Evolutionary conservation across 495 filamentous ascomycete genomes (phyloP).

Genomic region (Penicillium goetzii): DNA sequence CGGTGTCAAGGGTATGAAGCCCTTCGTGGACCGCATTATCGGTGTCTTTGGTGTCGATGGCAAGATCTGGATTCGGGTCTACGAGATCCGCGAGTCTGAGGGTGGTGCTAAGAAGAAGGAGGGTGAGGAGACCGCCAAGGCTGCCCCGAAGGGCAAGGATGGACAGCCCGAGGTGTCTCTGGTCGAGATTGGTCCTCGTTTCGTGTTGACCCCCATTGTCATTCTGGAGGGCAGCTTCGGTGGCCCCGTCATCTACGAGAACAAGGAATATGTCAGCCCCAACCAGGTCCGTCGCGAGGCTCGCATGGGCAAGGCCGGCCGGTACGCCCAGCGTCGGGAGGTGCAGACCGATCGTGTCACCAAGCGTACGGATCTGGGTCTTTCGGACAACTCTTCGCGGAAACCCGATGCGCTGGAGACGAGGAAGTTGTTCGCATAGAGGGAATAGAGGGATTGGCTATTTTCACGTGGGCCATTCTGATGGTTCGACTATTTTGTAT

Average conservation of each 20-base stretch:
- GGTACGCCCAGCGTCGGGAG: conserved; percentile 74
- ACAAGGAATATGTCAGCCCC: conserved; percentile 95
- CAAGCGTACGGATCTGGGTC: conserved; percentile 75
- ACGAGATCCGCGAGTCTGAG: conserved; percentile 90
- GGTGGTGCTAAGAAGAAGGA: conserved; percentile 40
- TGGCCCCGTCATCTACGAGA: conserved; percentile 97
- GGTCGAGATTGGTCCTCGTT: conserved; percentile 92
- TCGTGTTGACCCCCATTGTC: conserved; percentile 93
- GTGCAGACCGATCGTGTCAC: conserved; percentile 68
- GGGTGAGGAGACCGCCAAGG: conserved; percentile 39
- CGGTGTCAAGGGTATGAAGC: conserved; percentile 83
- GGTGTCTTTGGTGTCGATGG: conserved; percentile 90
- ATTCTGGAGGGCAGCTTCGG: conserved; percentile 96
- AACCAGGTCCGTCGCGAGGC: conserved; percentile 90
- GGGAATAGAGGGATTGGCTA: conserved; percentile 13
- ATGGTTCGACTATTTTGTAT: conserved; percentile 37
- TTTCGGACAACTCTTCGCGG: conserved; percentile 66
- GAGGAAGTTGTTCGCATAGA: conserved; percentile 75
- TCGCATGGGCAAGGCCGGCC: conserved; percentile 70
- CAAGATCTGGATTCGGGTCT: conserved; percentile 95
- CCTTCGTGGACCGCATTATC: conserved; percentile 94
- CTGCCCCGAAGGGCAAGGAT: conserved; percentile 42
- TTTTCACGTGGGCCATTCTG: conserved; percentile 11
- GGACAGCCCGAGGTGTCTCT: conserved; percentile 71
- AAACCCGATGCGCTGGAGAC: conserved; percentile 77